phyloP scores from a whole-genome alignment of 2,329 filamentous ascomycete genomes.

The Aspergillus chevalieri region DNA sequence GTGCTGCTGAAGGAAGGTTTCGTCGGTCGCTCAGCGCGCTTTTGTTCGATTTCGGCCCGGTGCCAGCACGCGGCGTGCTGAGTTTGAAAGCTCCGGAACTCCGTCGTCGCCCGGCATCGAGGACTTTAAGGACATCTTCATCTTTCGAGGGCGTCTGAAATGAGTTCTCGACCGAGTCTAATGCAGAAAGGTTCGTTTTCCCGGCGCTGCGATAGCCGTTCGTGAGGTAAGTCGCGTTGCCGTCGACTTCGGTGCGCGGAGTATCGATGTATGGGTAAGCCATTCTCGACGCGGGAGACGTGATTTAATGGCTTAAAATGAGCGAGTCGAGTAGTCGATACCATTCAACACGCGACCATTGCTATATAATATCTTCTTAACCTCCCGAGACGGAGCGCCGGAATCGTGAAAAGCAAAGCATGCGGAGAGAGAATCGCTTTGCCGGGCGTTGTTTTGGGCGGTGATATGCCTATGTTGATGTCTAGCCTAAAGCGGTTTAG shows the following conservation, averaged over 20 bases:
- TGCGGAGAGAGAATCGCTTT: slow-evolving; percentile 1
- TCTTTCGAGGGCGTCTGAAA: slow-evolving; percentile 75
- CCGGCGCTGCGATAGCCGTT: slow-evolving; percentile 54
- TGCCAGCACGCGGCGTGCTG: slow-evolving; percentile 68
- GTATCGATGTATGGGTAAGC: slow-evolving; percentile 69
- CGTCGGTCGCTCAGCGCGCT: slow-evolving; percentile 60
- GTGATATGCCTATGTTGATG: slow-evolving; percentile 33
- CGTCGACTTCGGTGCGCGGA: slow-evolving; percentile 70
- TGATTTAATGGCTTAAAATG: slow-evolving; percentile 7
- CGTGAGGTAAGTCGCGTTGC: slow-evolving; percentile 75
- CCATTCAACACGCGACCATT: slow-evolving; percentile 24
- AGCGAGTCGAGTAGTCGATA: slow-evolving; percentile 2
- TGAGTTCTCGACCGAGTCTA: slow-evolving; percentile 82
- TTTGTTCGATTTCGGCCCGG: slow-evolving; percentile 38
- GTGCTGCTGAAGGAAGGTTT: slow-evolving; percentile 59
- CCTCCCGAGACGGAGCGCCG: not conserved
- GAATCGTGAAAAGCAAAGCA: slow-evolving; percentile 3
- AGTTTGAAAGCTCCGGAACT: slow-evolving; percentile 52
- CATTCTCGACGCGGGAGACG: slow-evolving; percentile 45
- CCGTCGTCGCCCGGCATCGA: slow-evolving; percentile 57
- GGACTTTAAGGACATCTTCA: slow-evolving; percentile 67
- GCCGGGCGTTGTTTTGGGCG: slow-evolving; percentile 29
- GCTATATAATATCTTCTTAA: not conserved
- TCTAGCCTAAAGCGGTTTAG: slow-evolving; percentile 34
- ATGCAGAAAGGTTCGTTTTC: slow-evolving; percentile 39